Base-by-base conservation (phyloP, 257 asterid species). In the Salvia miltiorrhiza region DNA sequence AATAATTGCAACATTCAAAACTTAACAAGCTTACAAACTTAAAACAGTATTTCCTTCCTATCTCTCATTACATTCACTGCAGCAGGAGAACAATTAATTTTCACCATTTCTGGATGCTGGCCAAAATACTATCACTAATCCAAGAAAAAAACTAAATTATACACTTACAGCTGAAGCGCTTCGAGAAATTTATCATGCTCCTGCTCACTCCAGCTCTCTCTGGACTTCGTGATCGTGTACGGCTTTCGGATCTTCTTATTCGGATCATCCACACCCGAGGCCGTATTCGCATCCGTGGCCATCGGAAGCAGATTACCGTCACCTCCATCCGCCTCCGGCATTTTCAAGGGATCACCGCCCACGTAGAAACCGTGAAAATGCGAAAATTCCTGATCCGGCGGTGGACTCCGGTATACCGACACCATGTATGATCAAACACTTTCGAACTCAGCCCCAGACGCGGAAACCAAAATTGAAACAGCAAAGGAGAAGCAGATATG, bases 141-240 rank as follows among this genome's bases (percentile, higher is more conserved):
- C 53, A n/a, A 2, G 16, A 44, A 48, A 12, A 11, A 9, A n/a
- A 7, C 16, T 2, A 16, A 66, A 21, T 14, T 12, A 28, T 12
- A 32, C 23, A 50, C 84, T 79, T 47, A 82, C 86, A 82, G 39
- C 21, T 82, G 86, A 69, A 82, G 81, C 9, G 86, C 86, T 73
- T 82, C 96, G 6, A 89, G 82, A 69, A 89, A 92, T 69, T 89
- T 92, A 67, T 92, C 96, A 56, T 92, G 98, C 78, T 92, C 98
- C 73, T 84, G 92, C 11, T 92, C 98, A 72, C 81, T 92, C 98
- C 98, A 92, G 85, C 92, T 92, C 85, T 92, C 96, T 57, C 98
- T 86, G 32, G 96, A 87, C 87, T 92, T 92, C 2, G 95, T 92
- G 52, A 92, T 87, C 5, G 98, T 92, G 69, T 92, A 92, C 5